Conservation (phyloP, 2,329 filamentous ascomycete species). For the Aspergillus caelatus region DNA sequence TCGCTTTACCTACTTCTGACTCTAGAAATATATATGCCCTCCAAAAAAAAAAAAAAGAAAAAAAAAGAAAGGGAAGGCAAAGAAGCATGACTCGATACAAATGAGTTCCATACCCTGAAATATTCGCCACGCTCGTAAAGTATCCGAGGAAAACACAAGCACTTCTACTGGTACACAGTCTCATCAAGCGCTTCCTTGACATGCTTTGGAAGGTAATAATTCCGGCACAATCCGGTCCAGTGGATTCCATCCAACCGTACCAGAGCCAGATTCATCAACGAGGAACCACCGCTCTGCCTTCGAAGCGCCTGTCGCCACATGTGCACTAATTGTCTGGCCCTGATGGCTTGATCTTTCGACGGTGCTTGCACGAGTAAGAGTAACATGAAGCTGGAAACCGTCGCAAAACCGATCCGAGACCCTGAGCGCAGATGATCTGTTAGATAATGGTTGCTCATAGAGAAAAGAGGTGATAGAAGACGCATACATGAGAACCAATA, state of each 20-base stretch:
- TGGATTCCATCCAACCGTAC: slow-evolving; percentile 20
- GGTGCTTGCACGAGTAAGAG: slow-evolving; percentile 23
- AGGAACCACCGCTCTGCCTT: slow-evolving; percentile 18
- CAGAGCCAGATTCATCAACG: slow-evolving; percentile 23
- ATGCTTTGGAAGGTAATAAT: slow-evolving; percentile 18
- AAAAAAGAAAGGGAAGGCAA: neutral
- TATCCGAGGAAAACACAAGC: neutral
- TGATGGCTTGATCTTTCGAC: slow-evolving; percentile 17
- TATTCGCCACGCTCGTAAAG: neutral
- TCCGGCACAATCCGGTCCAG: slow-evolving; percentile 19
- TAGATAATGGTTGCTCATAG: neutral
- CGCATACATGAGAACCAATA: slow-evolving; percentile 29
- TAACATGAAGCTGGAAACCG: slow-evolving; percentile 23
- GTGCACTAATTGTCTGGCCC: slow-evolving; percentile 18
- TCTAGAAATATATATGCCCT: neutral
- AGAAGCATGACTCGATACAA: neutral
- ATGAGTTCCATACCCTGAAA: neutral
- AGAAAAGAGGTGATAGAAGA: neutral
- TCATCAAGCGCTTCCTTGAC: slow-evolving; percentile 6
- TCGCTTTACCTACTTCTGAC: neutral
- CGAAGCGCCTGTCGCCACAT: slow-evolving; percentile 23
- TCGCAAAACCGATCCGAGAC: slow-evolving; percentile 23
- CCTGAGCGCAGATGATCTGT: slow-evolving; percentile 9
- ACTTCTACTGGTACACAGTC: neutral
- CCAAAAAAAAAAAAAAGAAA: neutral